Conservation (phyloP, 306 rosid genomes). For the Urtica urens region DNA sequence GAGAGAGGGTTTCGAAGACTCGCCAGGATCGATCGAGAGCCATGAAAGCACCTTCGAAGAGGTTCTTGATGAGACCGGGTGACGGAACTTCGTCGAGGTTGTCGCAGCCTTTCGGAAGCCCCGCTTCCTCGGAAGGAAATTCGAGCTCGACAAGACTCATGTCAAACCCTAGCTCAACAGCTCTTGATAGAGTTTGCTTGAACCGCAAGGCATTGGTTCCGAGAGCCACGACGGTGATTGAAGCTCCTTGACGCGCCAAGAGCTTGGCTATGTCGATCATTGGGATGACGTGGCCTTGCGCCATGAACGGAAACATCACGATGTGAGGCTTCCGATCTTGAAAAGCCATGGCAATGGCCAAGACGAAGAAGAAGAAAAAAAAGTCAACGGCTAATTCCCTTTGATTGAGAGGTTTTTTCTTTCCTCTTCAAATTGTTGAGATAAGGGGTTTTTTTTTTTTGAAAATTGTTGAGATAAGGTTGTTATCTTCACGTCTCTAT, state of each 20-base stretch:
- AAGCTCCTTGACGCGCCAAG: constrained; percentile 18
- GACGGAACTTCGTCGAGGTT: constrained; percentile 50
- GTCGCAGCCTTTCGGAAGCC: constrained; percentile 49
- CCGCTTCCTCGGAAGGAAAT: constrained; percentile 20
- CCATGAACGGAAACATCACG: constrained; percentile 24
- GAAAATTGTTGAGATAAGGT: no score
- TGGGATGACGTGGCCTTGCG: constrained; percentile 37
- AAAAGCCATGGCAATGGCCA: constrained; percentile 8
- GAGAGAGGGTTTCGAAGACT: constrained; percentile 20
- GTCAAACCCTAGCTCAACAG: constrained; percentile 3
- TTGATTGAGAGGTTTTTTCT: no score
- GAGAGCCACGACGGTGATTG: constrained; percentile 24
- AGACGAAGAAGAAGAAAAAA: no score
- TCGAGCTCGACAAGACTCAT: constrained; percentile 8
- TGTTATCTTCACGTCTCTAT: no score
- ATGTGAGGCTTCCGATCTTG: constrained; percentile 10
- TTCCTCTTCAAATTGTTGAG: no score
- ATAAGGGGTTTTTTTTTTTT: no score
- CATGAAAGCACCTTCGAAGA: constrained; percentile 16
- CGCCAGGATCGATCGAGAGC: constrained; percentile 29
- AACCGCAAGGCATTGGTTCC: constrained; percentile 24
- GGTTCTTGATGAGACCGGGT: constrained; percentile 6
- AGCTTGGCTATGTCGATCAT: constrained; percentile 26
- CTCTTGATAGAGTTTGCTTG: constrained; percentile 6
- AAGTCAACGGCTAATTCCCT: no score